A percentile compares a stretch with the other conserved stretches of the same genome.
Evolutionary conservation across 2,329 filamentous ascomycete genomes (phyloP).

Genomic region (Fusarium sp.): DNA sequence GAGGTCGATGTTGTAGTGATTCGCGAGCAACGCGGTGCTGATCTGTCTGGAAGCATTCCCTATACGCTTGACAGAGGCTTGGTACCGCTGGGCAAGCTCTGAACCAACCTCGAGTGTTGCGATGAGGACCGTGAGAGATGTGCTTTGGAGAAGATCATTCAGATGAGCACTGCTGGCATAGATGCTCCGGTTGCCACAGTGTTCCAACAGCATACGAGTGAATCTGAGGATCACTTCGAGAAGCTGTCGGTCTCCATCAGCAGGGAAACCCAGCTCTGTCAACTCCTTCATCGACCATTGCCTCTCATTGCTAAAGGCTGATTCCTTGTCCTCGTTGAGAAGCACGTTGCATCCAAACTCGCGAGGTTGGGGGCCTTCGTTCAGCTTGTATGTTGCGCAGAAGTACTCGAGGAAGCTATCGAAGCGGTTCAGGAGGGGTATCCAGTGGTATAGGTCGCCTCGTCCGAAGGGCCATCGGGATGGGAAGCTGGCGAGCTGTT

Average conservation of each 20-base stretch:
- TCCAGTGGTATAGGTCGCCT: slow-evolving; percentile 98
- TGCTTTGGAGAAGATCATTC: slow-evolving; percentile 89
- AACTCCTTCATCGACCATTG: slow-evolving; percentile 62
- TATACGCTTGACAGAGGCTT: slow-evolving; percentile 85
- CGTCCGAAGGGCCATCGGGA: slow-evolving; percentile 94
- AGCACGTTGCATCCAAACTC: slow-evolving; percentile 78
- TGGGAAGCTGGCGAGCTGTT: slow-evolving; percentile 83
- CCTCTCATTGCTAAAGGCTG: slow-evolving; percentile 62
- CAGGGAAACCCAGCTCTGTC: slow-evolving; percentile 70
- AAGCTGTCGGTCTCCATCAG: slow-evolving; percentile 84
- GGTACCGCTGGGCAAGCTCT: slow-evolving; percentile 91
- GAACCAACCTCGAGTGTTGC: slow-evolving; percentile 83
- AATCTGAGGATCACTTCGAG: slow-evolving; percentile 86
- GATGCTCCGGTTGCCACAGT: slow-evolving; percentile 95
- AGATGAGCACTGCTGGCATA: slow-evolving; percentile 94
- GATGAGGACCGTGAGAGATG: slow-evolving; percentile 82
- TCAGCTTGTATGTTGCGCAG: slow-evolving; percentile 82
- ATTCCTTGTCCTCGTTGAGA: slow-evolving; percentile 66
- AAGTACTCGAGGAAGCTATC: slow-evolving; percentile 88
- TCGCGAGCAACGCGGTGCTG: slow-evolving; percentile 79
- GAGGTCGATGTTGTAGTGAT: slow-evolving; percentile 84
- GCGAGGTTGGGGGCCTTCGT: slow-evolving; percentile 81
- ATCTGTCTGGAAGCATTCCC: slow-evolving; percentile 73
- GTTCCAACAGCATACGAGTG: slow-evolving; percentile 87
- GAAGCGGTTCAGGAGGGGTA: slow-evolving; percentile 91